These are phyloP conservation scores for Chaetomiaceae sp. DNA, from an alignment of 2,329 filamentous ascomycete species.

Conservation along the genomic window DNA sequence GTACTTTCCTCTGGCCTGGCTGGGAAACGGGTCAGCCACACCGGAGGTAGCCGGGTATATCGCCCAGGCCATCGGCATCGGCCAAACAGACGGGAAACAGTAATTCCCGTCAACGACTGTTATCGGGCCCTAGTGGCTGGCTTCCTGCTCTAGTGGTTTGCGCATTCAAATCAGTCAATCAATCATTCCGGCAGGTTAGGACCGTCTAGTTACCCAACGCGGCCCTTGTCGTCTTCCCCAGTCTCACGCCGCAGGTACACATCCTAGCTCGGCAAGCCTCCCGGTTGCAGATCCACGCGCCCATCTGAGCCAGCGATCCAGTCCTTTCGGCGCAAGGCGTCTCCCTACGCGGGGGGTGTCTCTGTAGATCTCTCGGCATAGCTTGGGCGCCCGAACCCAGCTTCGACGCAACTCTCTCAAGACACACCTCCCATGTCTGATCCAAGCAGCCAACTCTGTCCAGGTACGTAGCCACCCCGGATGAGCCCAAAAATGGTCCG, in stretches of 20 bases:
- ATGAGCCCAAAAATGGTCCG: conserved; percentile 14
- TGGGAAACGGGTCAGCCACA: no score
- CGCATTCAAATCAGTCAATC: neutral
- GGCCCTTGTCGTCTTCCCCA: neutral
- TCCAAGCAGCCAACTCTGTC: conserved; percentile 16
- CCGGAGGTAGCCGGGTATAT: no score
- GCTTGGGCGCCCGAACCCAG: conserved; percentile 6
- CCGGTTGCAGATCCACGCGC: conserved; percentile 18
- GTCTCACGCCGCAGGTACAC: conserved; percentile 10
- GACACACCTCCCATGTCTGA: conserved; percentile 21
- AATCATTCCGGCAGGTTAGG: conserved; percentile 1
- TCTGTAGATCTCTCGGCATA: conserved; percentile 20
- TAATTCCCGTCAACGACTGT: no score
- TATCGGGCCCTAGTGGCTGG: no score
- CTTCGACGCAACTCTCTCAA: conserved; percentile 9
- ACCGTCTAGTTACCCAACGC: neutral
- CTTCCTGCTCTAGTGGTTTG: no score
- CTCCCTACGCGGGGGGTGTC: conserved; percentile 16
- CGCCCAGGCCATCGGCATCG: no score
- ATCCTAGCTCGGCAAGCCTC: conserved; percentile 18
- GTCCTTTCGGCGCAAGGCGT: conserved; percentile 16
- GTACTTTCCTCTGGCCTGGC: no score
- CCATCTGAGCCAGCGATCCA: conserved; percentile 18
- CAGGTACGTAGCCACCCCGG: conserved; percentile 20
- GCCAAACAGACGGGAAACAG: neutral